A percentile compares a stretch with the other conserved stretches of the same genome.
phyloP scores from a whole-genome alignment of 2,329 filamentous ascomycete genomes.

The Cadophora malorum region DNA sequence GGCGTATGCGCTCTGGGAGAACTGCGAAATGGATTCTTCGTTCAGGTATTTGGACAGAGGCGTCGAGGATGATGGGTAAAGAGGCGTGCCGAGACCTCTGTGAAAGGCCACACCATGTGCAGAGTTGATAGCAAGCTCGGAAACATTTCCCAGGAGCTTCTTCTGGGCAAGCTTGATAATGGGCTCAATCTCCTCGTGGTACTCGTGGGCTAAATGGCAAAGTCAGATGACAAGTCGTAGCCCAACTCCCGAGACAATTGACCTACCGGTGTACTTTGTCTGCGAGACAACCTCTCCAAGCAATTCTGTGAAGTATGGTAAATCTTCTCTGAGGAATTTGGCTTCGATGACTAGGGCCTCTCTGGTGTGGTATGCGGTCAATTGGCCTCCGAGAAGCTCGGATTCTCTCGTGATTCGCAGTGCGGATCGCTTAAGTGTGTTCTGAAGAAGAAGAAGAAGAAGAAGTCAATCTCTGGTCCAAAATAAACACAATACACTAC shows the following conservation, averaged over 20 bases:
- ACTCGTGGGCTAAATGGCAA: slow-evolving; percentile 75
- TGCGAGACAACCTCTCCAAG: slow-evolving; percentile 88
- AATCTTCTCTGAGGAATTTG: slow-evolving; percentile 93
- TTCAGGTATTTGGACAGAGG: slow-evolving; percentile 82
- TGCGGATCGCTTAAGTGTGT: slow-evolving; percentile 85
- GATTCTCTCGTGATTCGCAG: slow-evolving; percentile 93
- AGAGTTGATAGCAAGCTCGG: slow-evolving; percentile 79
- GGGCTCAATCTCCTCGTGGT: slow-evolving; percentile 84
- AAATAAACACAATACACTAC: slow-evolving; percentile 5
- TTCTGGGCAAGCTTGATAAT: slow-evolving; percentile 81
- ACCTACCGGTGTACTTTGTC: slow-evolving; percentile 83
- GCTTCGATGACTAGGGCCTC: slow-evolving; percentile 92
- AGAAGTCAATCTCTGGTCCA: slow-evolving; percentile 24
- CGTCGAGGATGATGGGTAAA: slow-evolving; percentile 74
- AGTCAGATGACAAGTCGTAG: slow-evolving; percentile 2
- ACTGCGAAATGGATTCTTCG: slow-evolving; percentile 75
- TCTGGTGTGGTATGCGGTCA: slow-evolving; percentile 86
- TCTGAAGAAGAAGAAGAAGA: slow-evolving; percentile 54
- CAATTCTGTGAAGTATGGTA: slow-evolving; percentile 97
- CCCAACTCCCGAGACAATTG: neutral
- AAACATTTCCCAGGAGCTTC: slow-evolving; percentile 66
- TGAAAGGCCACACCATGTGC: slow-evolving; percentile 91
- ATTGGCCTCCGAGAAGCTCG: slow-evolving; percentile 91
- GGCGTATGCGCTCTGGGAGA: slow-evolving; percentile 79
- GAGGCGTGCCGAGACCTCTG: slow-evolving; percentile 82